Evolutionary conservation across 176 grass and related monocot species (phyloP).

Genomic region (Alloteropsis semialata): DNA sequence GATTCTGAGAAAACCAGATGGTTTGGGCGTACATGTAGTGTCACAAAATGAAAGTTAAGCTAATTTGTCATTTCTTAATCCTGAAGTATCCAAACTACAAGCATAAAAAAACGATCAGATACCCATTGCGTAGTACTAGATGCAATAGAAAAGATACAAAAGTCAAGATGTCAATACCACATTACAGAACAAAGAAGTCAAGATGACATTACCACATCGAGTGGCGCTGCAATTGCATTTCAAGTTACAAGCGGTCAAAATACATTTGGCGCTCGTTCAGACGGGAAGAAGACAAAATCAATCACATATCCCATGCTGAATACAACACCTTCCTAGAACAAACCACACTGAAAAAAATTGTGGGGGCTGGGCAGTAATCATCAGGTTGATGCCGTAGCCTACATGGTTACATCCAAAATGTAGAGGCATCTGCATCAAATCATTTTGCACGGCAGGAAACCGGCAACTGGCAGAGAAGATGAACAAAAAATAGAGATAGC

Average conservation of each 20-base stretch:
- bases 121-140: not conserved
- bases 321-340: slow-evolving; percentile 42
- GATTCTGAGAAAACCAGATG: not conserved
- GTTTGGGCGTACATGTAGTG: not conserved
- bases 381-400: slow-evolving; percentile 11
- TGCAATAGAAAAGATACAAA: not conserved
- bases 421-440: slow-evolving; percentile 31
- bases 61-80: not conserved
- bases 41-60: not conserved
- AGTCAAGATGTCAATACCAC: not conserved
- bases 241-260: slow-evolving; percentile 10
- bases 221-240: slow-evolving; percentile 5
- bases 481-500: slow-evolving; percentile 38
- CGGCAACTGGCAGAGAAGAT: slow-evolving; percentile 15
- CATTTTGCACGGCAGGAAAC: slow-evolving; percentile 34
- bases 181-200: not conserved
- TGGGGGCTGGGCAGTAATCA: slow-evolving; percentile 30
- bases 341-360: slow-evolving; percentile 53
- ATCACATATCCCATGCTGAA: slow-evolving; percentile 33
- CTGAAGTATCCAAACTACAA: not conserved
- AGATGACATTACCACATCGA: not conserved
- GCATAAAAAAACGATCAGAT: not conserved
- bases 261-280: not conserved
- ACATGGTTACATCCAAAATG: slow-evolving; percentile 41
- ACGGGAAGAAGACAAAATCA: slow-evolving; percentile 23